Percentiles rank a stretch among this genome's conserved stretches.
Evolutionary conservation across 345 rosid genomes (phyloP).

Genomic region (Turritis glabra): DNA sequence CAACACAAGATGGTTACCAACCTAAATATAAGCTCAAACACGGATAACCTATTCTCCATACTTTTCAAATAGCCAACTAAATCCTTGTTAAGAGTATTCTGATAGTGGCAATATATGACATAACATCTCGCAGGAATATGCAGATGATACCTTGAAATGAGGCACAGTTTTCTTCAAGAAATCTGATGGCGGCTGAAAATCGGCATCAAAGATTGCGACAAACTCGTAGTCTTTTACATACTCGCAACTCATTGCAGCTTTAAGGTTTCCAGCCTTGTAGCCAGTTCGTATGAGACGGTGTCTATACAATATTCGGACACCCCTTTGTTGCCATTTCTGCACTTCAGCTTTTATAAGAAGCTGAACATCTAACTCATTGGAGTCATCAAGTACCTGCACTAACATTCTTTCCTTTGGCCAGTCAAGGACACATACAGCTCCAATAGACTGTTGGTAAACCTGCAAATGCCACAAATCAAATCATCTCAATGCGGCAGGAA

Average conservation of each 20-base stretch:
- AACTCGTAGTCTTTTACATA: slow-evolving; percentile 75
- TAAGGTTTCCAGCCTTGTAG: slow-evolving; percentile 87
- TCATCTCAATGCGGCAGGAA: no score
- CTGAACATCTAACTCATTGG: slow-evolving; percentile 58
- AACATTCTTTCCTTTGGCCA: slow-evolving; percentile 77
- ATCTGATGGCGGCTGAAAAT: slow-evolving; percentile 76
- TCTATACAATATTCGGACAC: slow-evolving; percentile 69
- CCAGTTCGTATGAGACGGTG: slow-evolving; percentile 80
- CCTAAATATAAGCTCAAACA: no score
- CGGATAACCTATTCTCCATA: no score
- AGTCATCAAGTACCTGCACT: slow-evolving; percentile 83
- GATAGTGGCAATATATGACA: no score
- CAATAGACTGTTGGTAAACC: slow-evolving; percentile 77
- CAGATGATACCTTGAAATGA: slow-evolving; percentile 59
- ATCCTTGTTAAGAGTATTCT: no score
- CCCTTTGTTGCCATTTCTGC: slow-evolving; percentile 62
- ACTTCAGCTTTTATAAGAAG: slow-evolving; percentile 71
- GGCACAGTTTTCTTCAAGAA: slow-evolving; percentile 73
- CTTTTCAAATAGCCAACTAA: no score
- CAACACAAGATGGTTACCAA: no score
- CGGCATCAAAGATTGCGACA: slow-evolving; percentile 82
- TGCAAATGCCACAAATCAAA: slow-evolving; percentile 7
- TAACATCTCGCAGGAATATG: no score
- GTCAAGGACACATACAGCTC: slow-evolving; percentile 70
- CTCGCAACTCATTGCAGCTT: slow-evolving; percentile 82